These are phyloP conservation scores for Stachybotrys chlorohalonatus DNA, from an alignment of 2,329 filamentous ascomycete genomes.

Conservation along the genomic window DNA sequence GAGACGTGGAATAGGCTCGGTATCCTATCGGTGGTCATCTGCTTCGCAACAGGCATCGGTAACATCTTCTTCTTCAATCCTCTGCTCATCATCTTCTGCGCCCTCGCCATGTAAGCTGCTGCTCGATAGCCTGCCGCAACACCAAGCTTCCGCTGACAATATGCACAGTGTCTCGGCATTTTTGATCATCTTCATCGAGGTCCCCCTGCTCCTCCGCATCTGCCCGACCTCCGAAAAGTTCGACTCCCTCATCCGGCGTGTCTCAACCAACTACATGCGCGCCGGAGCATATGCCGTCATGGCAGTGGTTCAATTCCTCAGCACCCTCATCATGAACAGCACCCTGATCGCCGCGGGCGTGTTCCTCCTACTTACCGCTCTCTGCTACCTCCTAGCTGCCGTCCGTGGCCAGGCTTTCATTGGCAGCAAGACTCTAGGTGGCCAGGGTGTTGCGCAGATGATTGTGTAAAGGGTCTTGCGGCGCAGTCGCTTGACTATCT, in stretches of 20 bases:
- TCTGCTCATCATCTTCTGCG: constrained; percentile 41
- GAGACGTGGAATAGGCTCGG: constrained; percentile 44
- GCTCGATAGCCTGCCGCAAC: not conserved
- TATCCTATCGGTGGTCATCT: constrained; percentile 61
- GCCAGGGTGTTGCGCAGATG: constrained; percentile 92
- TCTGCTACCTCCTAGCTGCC: constrained; percentile 74
- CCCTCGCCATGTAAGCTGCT: constrained; percentile 43
- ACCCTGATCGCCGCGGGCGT: constrained; percentile 82
- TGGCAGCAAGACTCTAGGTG: constrained; percentile 92
- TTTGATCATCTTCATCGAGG: constrained; percentile 76
- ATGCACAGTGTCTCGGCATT: constrained; percentile 54
- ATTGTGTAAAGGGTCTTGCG: constrained; percentile 57
- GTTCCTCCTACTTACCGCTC: constrained; percentile 63
- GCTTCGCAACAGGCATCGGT: constrained; percentile 59
- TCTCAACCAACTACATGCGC: constrained; percentile 96
- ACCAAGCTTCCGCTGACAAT: not conserved
- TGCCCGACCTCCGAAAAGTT: constrained; percentile 90
- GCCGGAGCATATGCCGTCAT: constrained; percentile 77
- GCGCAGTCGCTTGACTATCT: too few species aligned
- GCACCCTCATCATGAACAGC: constrained; percentile 53
- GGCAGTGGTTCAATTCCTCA: constrained; percentile 78
- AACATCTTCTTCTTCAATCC: constrained; percentile 51
- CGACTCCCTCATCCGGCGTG: constrained; percentile 79
- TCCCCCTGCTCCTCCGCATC: constrained; percentile 91
- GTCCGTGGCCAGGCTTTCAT: constrained; percentile 80